Evolutionary conservation across 2,329 filamentous ascomycete species (phyloP).

Genomic region (Clonostachys rosea): DNA sequence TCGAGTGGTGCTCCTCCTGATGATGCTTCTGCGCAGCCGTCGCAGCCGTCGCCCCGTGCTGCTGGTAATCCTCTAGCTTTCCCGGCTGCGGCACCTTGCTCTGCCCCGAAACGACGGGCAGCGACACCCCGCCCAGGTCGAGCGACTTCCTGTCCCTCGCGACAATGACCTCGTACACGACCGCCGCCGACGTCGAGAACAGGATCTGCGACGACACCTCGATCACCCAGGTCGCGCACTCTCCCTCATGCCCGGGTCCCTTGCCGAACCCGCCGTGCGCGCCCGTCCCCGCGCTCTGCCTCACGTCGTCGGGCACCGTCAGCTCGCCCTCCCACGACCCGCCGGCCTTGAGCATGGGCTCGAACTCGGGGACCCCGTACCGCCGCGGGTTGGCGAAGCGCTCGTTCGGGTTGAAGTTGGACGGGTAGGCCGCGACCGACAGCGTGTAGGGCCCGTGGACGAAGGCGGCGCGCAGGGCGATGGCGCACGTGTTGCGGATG

Average conservation of each 20-base stretch:
- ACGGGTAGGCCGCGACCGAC: constrained; percentile 80
- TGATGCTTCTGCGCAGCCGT: constrained; percentile 16
- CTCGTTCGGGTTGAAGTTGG: constrained; percentile 76
- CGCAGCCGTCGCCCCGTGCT: constrained; percentile 49
- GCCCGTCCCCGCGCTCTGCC: constrained; percentile 54
- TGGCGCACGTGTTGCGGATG: constrained; percentile 86
- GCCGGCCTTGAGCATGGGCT: constrained; percentile 93
- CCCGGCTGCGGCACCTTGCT: constrained; percentile 58
- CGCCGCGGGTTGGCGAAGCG: constrained; percentile 66
- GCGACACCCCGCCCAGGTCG: constrained; percentile 44
- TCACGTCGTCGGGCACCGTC: constrained; percentile 72
- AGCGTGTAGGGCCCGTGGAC: constrained; percentile 94
- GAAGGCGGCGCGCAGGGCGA: constrained; percentile 89
- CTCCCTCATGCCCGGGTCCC: constrained; percentile 6
- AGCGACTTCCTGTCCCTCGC: constrained; percentile 83
- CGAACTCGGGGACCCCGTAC: constrained; percentile 83
- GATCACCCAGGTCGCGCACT: constrained; percentile 78
- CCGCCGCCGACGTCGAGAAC: constrained; percentile 83
- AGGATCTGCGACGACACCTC: constrained; percentile 91
- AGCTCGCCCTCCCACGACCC: constrained; percentile 80
- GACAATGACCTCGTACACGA: constrained; percentile 82
- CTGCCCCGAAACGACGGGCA: constrained; percentile 39
- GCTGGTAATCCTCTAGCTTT: constrained; percentile 66
- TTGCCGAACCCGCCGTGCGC: constrained; percentile 26
- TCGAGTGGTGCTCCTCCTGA: constrained; percentile 57